These are phyloP conservation scores for Perkinsus olseni DNA, from an alignment of 169 alveolate genomes.

Conservation along the genomic window DNA sequence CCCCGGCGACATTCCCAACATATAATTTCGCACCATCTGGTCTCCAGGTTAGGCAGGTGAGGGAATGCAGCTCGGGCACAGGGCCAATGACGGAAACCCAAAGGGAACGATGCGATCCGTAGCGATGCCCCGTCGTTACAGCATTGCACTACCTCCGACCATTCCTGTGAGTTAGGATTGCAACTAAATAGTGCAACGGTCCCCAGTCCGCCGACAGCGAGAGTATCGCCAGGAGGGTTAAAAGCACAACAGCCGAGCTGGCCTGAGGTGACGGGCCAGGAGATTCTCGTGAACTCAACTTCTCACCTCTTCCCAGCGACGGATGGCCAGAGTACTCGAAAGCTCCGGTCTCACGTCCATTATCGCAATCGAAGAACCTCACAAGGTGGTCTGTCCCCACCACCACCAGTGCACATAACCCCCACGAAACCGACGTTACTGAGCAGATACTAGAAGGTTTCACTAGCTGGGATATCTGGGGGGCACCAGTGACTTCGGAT, in stretches of 20 bases:
- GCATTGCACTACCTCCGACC: neutral
- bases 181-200: neutral
- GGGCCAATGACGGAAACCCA: neutral
- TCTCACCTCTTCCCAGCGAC: neutral
- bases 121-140: neutral
- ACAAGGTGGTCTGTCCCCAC: neutral
- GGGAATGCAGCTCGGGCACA: neutral
- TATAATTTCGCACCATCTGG: conserved; percentile 70
- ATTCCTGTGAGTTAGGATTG: neutral
- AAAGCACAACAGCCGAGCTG: neutral
- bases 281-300: too few species aligned
- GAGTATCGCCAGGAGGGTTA: neutral
- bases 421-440: neutral
- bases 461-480: neutral
- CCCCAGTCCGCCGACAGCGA: neutral
- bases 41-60: conserved; percentile 57
- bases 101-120: neutral
- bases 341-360: neutral
- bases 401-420: neutral
- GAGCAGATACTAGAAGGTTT: neutral
- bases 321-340: neutral
- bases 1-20: conserved; percentile 69
- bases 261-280: neutral
- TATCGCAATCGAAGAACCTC: neutral
- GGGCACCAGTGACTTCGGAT: conserved; percentile 17